A percentile compares a stretch with the other conserved stretches of the same genome.
Evolutionary conservation across 2,329 filamentous ascomycete species (phyloP).

Genomic region (Paraconiothyrium sp.): DNA sequence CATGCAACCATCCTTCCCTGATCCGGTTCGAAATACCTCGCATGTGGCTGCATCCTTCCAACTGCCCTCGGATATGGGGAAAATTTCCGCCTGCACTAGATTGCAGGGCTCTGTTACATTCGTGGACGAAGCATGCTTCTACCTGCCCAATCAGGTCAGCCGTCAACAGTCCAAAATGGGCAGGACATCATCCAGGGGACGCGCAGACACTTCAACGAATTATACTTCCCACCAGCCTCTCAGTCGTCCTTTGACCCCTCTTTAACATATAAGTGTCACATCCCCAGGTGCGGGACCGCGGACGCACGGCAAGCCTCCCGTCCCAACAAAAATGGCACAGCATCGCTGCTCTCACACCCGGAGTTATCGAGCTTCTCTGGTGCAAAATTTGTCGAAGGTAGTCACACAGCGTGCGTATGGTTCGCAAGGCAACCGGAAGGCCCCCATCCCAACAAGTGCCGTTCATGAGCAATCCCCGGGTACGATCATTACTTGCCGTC

Average conservation of each 20-base stretch:
- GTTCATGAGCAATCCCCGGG: neutral
- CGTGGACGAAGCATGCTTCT: slow-evolving; percentile 2
- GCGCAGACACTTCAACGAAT: neutral
- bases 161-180: neutral
- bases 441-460: neutral
- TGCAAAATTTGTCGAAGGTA: neutral
- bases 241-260: neutral
- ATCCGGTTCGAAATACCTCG: neutral
- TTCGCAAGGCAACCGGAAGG: slow-evolving; percentile 3
- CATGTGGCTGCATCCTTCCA: neutral
- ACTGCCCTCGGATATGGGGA: neutral
- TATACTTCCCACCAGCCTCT: neutral
- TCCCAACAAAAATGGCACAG: slow-evolving; percentile 5
- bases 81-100: slow-evolving; percentile 5
- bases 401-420: neutral
- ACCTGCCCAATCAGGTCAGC: neutral
- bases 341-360: neutral
- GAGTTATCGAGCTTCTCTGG: neutral
- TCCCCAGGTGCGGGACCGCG: slow-evolving; percentile 1
- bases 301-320: neutral
- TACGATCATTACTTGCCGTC: neutral
- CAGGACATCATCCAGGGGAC: slow-evolving; percentile 9
- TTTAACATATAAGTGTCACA: slow-evolving; percentile 5
- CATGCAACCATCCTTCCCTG: neutral
- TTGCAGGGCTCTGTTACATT: neutral